Evolutionary conservation across 1,139 yeast genomes (phyloP), one percentile per base, ranked within the genome.

Genomic region (Geotrichum aggregatum): DNA sequence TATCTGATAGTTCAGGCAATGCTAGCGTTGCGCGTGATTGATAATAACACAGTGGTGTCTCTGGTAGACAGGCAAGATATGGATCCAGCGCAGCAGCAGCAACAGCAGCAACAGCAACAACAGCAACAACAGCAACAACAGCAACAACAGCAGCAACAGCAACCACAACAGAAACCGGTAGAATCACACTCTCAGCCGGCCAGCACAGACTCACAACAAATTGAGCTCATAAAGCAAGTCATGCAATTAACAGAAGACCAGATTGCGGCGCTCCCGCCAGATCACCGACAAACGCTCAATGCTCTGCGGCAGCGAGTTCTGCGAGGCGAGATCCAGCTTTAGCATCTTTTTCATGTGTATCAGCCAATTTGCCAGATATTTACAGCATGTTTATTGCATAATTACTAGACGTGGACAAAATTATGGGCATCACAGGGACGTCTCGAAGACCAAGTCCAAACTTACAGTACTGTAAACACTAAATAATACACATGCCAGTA

Each of bases 1-100:
- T 88, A 83, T 65, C 94, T 96, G 0, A 72, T 87, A 34, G 92
- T 91, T 5, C 96, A 91, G 63, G 75, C 83, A 2, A 70, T 87
- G 54, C 67, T 89, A 56, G 69, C 82, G 51, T 67, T 80, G 38
- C 77, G 77, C 42, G 63, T 77, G n/a, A 73, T 80, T 7, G 76
- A 72, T 35, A 76, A 80, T 1, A 79, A 76, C 10, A 69, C 74
- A 31, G 71, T 83, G 10, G 75, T 70, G n/a, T 56, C 55, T 4
- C 60, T 75, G 13, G 63, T 73, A 3, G 60, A 53, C 42, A 52
- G 54, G 26, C 44, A 42, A 18, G 47, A 31, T 8, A 18, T 16
- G 21, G 14, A 49, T 24, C 28, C 3, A 16, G 33, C 26, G 6
- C 47, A 30, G 33, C 47, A 21, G 16, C 40, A 10, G 40, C 47